Conservation (phyloP, 441 rosid species). For the Gossypium lobatum region DNA sequence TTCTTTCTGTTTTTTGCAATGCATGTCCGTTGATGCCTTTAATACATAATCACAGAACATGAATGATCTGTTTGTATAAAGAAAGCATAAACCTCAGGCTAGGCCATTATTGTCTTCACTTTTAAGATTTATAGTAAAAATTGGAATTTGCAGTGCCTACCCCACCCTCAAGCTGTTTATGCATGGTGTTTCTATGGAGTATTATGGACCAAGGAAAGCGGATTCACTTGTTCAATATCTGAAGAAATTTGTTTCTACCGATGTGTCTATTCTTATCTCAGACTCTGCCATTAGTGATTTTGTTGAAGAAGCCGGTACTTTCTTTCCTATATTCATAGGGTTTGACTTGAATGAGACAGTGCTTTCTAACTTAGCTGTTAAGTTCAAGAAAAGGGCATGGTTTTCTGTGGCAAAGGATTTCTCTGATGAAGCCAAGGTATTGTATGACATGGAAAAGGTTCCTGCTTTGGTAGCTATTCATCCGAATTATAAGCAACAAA, state of each 20-base stretch:
- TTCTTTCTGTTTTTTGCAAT: neutral
- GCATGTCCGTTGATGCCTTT: neutral
- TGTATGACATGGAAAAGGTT: conserved; percentile 66
- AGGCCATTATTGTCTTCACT: neutral
- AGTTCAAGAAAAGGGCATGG: conserved; percentile 92
- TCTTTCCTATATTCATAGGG: conserved; percentile 70
- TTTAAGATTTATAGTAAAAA: neutral
- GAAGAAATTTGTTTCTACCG: conserved; percentile 83
- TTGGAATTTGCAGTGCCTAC: conserved; percentile 47
- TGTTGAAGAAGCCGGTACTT: conserved; percentile 55
- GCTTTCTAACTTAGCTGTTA: conserved; percentile 40
- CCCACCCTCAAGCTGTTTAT: conserved; percentile 75
- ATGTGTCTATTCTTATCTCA: conserved; percentile 68
- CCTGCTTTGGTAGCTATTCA: conserved; percentile 66
- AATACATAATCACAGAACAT: neutral
- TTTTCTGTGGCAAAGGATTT: conserved; percentile 68
- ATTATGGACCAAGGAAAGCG: conserved; percentile 82
- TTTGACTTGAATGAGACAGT: conserved; percentile 58
- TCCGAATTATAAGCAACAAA: conserved; percentile 57
- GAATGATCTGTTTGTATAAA: neutral
- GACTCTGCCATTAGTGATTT: conserved; percentile 57
- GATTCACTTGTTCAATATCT: conserved; percentile 72
- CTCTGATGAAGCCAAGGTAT: conserved; percentile 64
- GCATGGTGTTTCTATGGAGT: conserved; percentile 75
- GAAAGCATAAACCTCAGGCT: neutral